Conservation (phyloP, 768 basidiomycete genomes). For the Trametes gibbosa region DNA sequence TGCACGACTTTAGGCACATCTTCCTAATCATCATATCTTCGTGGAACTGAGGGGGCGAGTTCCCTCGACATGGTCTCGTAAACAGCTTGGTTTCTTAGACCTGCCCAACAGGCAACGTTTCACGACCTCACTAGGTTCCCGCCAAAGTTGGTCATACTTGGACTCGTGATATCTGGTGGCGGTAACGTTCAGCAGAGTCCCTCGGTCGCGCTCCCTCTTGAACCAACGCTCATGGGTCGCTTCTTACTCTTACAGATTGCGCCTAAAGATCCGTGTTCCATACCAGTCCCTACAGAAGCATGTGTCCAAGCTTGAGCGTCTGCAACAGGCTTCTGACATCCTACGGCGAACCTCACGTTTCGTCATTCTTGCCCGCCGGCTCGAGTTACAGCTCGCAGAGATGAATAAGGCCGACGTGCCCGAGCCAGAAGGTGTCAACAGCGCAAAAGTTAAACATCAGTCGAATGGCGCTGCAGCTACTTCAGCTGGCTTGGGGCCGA, state of each 20-base stretch:
- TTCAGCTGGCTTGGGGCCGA: background rate
- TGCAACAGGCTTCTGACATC: constrained; percentile 83
- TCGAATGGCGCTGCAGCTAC: constrained; percentile 5
- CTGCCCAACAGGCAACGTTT: too few relatives aligned
- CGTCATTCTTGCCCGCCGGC: constrained; percentile 73
- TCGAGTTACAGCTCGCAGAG: constrained; percentile 84
- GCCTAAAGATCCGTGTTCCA: constrained; percentile 81
- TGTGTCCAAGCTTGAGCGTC: constrained; percentile 69
- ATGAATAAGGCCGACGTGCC: constrained; percentile 38
- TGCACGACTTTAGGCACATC: too few relatives aligned
- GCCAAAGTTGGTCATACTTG: too few relatives aligned
- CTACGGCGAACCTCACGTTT: constrained; percentile 84
- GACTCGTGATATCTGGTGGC: background rate
- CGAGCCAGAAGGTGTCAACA: constrained; percentile 1
- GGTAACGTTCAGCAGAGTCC: background rate
- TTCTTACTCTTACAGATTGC: constrained; percentile 52
- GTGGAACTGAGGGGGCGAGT: too few relatives aligned
- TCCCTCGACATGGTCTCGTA: too few relatives aligned
- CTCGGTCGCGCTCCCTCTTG: background rate
- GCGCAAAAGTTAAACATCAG: constrained; percentile 12
- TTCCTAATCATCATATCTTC: too few relatives aligned
- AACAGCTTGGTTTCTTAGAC: too few relatives aligned
- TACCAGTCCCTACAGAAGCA: constrained; percentile 71
- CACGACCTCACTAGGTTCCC: background rate
- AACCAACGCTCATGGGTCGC: background rate